These are phyloP conservation scores for Xylariales sp. DNA, from an alignment of 2,329 filamentous ascomycete species.

Conservation along the genomic window DNA sequence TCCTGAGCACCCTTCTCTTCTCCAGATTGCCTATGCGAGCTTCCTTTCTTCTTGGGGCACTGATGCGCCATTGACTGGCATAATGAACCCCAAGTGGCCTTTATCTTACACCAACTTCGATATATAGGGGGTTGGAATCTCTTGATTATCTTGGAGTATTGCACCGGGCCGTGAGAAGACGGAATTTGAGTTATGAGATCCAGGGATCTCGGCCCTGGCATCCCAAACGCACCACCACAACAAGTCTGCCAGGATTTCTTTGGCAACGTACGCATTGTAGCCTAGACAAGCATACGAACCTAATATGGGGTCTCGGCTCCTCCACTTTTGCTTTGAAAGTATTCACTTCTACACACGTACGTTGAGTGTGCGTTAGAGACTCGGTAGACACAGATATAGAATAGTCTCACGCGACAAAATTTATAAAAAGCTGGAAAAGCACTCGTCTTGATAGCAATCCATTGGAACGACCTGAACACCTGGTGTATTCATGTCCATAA, in stretches of 20 bases:
- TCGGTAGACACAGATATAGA: not conserved
- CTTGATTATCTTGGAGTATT: not conserved
- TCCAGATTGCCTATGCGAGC: not conserved
- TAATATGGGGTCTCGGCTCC: not conserved
- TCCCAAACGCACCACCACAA: not conserved
- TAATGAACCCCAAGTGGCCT: slow-evolving; percentile 2
- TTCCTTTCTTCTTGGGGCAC: not conserved
- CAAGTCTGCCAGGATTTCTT: not conserved
- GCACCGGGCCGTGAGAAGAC: not conserved
- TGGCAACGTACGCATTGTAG: not conserved
- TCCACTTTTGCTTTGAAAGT: slow-evolving; percentile 4
- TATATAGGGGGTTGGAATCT: slow-evolving; percentile 1
- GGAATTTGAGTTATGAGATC: not conserved
- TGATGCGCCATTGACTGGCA: slow-evolving; percentile 2
- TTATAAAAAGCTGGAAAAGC: no score
- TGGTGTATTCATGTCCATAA: no score
- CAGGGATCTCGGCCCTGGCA: not conserved
- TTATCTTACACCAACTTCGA: not conserved
- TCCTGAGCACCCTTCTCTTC: not conserved
- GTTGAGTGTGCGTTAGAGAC: not conserved
- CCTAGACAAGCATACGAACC: not conserved
- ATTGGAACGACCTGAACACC: no score
- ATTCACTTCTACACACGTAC: not conserved
- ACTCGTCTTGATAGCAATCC: no score
- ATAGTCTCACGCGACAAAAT: no score